A percentile compares a stretch with the other conserved stretches of the same genome.
phyloP scores from a whole-genome alignment of 495 filamentous ascomycete genomes.

The Acidiella bohemica region DNA sequence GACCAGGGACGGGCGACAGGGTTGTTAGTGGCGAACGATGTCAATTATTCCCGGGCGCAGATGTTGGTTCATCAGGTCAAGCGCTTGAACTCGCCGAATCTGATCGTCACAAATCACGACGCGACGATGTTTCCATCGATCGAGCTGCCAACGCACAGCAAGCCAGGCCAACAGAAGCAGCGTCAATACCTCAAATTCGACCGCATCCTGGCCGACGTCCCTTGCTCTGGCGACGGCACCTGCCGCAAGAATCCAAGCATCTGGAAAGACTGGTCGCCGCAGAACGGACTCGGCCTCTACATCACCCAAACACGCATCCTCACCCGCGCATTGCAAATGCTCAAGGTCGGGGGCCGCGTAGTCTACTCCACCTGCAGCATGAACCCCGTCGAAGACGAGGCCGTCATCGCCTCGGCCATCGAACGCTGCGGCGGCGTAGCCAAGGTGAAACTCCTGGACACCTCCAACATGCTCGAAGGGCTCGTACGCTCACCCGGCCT shows the following conservation, averaged over 20 bases:
- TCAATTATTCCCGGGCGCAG: conserved; percentile 86
- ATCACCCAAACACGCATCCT: conserved; percentile 76
- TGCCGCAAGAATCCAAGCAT: conserved; percentile 77
- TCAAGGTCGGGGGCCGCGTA: conserved; percentile 84
- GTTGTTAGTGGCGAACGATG: conserved; percentile 86
- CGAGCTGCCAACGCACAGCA: conserved; percentile 43
- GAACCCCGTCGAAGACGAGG: conserved; percentile 95
- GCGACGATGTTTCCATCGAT: conserved; percentile 91
- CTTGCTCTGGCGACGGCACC: conserved; percentile 92
- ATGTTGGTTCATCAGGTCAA: conserved; percentile 97
- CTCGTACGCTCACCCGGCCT: conserved; percentile 64
- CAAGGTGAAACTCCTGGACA: conserved; percentile 75
- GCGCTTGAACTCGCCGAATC: conserved; percentile 85
- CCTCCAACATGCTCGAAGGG: conserved; percentile 56
- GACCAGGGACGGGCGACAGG: conserved; percentile 83
- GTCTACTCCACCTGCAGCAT: conserved; percentile 97
- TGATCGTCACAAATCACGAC: conserved; percentile 96
- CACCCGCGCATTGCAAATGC: conserved; percentile 86
- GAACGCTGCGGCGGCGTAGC: conserved; percentile 73
- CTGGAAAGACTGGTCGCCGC: conserved; percentile 87
- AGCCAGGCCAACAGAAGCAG: conserved; percentile 38
- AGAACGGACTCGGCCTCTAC: conserved; percentile 72
- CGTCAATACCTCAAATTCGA: conserved; percentile 83
- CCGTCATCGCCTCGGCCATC: conserved; percentile 76
- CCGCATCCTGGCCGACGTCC: conserved; percentile 89